Evolutionary conservation across 495 filamentous ascomycete species (phyloP).

Genomic region (Hyaloscypha hepaticicola): DNA sequence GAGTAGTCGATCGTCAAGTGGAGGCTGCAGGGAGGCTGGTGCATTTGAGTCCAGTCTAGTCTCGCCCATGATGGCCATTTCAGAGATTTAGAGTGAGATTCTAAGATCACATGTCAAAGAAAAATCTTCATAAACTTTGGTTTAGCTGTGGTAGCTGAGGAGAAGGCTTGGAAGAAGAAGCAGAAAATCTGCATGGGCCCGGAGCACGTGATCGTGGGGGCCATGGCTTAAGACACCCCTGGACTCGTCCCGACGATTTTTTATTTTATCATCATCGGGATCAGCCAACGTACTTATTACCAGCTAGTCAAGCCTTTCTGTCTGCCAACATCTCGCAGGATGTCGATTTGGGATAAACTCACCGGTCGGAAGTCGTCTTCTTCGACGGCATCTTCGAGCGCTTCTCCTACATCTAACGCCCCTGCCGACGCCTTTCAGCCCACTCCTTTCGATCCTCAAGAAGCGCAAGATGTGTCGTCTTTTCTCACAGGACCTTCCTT

Average conservation of each 20-base stretch:
- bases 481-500: slow-evolving; percentile 71
- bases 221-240: too few relatives aligned
- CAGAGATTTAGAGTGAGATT: neutral
- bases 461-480: slow-evolving; percentile 74
- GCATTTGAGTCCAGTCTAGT: neutral
- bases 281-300: slow-evolving; percentile 3
- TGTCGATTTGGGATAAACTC: slow-evolving; percentile 86
- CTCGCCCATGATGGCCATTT: neutral
- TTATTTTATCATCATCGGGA: neutral
- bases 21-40: neutral
- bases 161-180: neutral
- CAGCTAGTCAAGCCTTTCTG: neutral
- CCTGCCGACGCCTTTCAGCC: slow-evolving; percentile 46
- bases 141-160: neutral
- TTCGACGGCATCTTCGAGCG: slow-evolving; percentile 22
- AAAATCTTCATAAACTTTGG: neutral
- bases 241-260: neutral
- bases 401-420: slow-evolving; percentile 31
- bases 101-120: neutral
- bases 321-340: slow-evolving; percentile 34
- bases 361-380: slow-evolving; percentile 70
- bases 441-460: slow-evolving; percentile 63
- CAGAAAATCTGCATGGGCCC: neutral
- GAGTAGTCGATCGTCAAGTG: slow-evolving; percentile 23
- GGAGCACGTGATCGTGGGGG: neutral